Conservation (phyloP, 139 green algal genomes). For the Auxenochlorella pyrenoidosa region DNA sequence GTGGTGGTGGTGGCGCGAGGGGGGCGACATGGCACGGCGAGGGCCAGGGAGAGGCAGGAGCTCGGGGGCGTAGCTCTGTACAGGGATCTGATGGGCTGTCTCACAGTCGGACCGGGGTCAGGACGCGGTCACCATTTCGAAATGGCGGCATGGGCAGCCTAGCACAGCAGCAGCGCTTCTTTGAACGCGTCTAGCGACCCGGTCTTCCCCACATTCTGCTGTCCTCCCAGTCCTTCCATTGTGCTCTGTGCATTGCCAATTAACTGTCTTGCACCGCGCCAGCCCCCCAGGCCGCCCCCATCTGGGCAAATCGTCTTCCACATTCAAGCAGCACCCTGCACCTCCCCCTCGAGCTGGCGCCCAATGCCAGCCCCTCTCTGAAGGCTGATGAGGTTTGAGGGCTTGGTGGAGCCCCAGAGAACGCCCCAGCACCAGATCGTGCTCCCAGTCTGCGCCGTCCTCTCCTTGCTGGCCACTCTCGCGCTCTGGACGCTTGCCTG, state of each 20-base stretch:
- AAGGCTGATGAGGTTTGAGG: neutral
- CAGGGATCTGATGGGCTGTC: no score
- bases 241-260: neutral
- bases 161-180: neutral
- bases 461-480: slow-evolving; percentile 16
- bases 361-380: no score
- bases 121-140: no score
- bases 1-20: no score
- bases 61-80: no score
- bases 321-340: no score
- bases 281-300: no score
- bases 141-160: no score
- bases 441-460: neutral
- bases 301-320: no score
- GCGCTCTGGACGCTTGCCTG: slow-evolving; percentile 10
- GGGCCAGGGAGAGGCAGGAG: no score
- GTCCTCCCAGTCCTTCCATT: neutral
- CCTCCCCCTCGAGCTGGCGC: neutral
- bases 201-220: neutral
- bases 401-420: neutral
- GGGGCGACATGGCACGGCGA: no score
- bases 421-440: neutral
- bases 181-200: neutral
- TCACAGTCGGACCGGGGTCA: no score
- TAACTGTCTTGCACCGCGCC: neutral